Conservation (phyloP, 169 alveolate species). For the Eimeria acervulina region DNA sequence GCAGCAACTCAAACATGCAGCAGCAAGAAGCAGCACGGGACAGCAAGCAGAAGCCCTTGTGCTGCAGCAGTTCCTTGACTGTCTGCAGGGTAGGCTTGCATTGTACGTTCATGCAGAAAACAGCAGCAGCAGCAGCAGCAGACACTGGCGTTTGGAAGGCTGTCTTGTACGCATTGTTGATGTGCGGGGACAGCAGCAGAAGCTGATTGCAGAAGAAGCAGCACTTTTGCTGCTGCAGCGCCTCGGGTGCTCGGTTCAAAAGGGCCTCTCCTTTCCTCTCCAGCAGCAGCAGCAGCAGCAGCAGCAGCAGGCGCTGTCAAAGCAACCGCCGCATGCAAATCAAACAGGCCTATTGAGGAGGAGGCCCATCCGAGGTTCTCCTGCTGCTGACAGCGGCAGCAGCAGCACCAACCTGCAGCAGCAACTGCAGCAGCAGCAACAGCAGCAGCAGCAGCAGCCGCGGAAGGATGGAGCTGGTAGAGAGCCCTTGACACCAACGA, state of each 20-base stretch:
- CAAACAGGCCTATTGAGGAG: constrained; percentile 2
- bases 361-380: neutral
- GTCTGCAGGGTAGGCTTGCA: neutral
- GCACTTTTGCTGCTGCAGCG: constrained; percentile 22
- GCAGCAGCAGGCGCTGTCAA: neutral
- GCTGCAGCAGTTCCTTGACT: neutral
- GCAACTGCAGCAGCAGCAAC: constrained; percentile 6
- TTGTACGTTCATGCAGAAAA: neutral
- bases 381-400: neutral
- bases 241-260: neutral
- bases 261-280: neutral
- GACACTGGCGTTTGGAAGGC: neutral
- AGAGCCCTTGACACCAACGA: neutral
- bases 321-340: neutral
- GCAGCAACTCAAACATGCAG: too few relatives aligned
- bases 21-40: neutral
- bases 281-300: constrained; percentile 56
- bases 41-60: neutral
- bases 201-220: neutral
- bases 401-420: too few relatives aligned
- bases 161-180: neutral
- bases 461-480: neutral
- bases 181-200: neutral
- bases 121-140: constrained; percentile 26
- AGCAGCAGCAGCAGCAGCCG: neutral